Evolutionary conservation across 495 filamentous ascomycete species (phyloP).

Genomic region (Viridothelium virens): DNA sequence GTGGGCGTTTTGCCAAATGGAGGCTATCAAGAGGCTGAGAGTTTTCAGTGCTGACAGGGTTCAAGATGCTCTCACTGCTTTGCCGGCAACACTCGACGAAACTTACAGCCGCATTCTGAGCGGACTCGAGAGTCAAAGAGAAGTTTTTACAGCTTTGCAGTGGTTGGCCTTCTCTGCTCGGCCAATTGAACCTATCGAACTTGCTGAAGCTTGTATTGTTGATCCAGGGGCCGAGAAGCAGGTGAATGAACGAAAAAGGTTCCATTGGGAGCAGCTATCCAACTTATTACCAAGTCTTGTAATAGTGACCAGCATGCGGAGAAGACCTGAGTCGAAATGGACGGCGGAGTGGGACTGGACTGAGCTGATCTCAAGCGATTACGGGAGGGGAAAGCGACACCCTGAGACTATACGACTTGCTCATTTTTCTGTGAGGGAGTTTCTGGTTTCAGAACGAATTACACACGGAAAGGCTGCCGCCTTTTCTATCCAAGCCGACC

Average conservation of each 20-base stretch:
- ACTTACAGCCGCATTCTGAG: conserved; percentile 28
- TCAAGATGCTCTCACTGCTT: conserved; percentile 16
- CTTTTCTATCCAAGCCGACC: conserved; percentile 14
- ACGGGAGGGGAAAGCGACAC: background rate
- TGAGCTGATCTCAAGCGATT: background rate
- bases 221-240: conserved; percentile 9
- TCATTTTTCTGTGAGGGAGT: conserved; percentile 31
- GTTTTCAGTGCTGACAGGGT: conserved; percentile 13
- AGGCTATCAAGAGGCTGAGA: conserved; percentile 20
- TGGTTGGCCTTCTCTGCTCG: conserved; percentile 24
- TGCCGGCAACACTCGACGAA: conserved; percentile 27
- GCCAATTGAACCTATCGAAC: conserved; percentile 21
- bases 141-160: conserved; percentile 21
- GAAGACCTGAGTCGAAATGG: background rate
- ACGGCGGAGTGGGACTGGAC: background rate
- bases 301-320: background rate
- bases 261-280: background rate
- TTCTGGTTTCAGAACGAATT: conserved; percentile 22
- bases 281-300: background rate
- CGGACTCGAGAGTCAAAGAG: conserved; percentile 16
- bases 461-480: background rate
- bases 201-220: conserved; percentile 21
- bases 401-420: conserved; percentile 17
- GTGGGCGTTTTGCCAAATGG: conserved; percentile 27
- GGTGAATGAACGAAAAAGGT: background rate